Conservation (phyloP, 2,329 filamentous ascomycete species). For the Aspergillus pseudoterreus region DNA sequence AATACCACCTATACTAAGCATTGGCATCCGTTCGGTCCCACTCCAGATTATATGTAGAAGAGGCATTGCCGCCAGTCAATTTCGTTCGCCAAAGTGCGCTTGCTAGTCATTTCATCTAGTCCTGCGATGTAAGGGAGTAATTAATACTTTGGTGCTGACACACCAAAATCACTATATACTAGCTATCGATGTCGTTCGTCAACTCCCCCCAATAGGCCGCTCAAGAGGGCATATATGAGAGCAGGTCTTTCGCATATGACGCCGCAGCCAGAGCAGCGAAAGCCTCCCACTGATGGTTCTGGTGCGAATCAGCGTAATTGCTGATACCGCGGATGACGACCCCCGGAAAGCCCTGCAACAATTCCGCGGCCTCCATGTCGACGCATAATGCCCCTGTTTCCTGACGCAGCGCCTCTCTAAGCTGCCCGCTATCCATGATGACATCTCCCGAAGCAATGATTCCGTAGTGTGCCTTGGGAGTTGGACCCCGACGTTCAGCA, state of each 20-base stretch:
- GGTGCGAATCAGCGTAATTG: conserved; percentile 11
- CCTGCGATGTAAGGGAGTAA: too few relatives aligned
- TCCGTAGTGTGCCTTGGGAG: conserved; percentile 9
- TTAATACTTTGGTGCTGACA: too few relatives aligned
- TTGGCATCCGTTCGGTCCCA: too few relatives aligned
- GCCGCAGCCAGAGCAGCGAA: conserved; percentile 16
- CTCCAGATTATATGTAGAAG: too few relatives aligned
- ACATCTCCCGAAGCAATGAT: conserved; percentile 17
- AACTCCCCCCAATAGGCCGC: too few relatives aligned
- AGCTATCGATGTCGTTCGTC: too few relatives aligned
- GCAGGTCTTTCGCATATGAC: conserved; percentile 16
- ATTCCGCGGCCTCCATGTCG: conserved; percentile 10
- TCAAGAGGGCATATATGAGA: conserved; percentile 5
- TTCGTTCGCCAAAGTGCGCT: too few relatives aligned
- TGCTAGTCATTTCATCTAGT: too few relatives aligned
- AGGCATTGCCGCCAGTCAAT: too few relatives aligned
- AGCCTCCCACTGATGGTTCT: conserved; percentile 7
- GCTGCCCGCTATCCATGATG: conserved; percentile 10
- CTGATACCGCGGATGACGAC: conserved; percentile 12
- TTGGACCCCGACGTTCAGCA: conserved; percentile 7
- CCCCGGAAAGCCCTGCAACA: conserved; percentile 7
- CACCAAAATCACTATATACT: too few relatives aligned
- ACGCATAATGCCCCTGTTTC: conserved; percentile 10
- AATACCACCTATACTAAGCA: too few relatives aligned
- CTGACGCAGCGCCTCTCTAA: conserved; percentile 8